Evolutionary conservation across 1,284 basidiomycete genomes (phyloP).

Genomic region (Cutaneotrichosporon cavernicola): DNA sequence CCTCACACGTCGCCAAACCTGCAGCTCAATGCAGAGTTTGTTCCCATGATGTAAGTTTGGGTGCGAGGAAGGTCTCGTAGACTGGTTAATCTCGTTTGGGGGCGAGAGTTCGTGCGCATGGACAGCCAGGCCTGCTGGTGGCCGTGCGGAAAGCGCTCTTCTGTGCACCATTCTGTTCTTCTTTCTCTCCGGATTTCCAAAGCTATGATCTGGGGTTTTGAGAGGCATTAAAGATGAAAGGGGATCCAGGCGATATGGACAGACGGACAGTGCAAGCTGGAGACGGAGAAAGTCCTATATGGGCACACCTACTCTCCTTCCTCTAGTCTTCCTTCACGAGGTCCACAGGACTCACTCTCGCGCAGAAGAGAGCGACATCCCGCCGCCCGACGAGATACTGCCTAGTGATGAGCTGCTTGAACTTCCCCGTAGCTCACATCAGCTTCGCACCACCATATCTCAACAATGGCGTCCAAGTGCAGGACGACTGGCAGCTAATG

Average conservation of each 20-base stretch:
- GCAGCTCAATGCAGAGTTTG: slow-evolving; percentile 42
- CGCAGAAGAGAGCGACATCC: neutral
- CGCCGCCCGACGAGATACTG: too few relatives aligned
- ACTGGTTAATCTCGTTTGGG: neutral
- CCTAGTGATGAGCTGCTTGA: neutral
- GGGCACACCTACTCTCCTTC: too few relatives aligned
- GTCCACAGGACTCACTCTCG: neutral
- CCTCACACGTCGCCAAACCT: slow-evolving; percentile 37
- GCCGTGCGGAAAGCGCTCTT: neutral
- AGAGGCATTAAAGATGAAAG: too few relatives aligned
- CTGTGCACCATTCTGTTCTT: neutral
- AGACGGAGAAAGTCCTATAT: too few relatives aligned
- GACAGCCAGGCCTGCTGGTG: neutral
- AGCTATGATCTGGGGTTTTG: too few relatives aligned
- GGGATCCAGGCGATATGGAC: too few relatives aligned
- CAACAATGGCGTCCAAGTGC: slow-evolving; percentile 35
- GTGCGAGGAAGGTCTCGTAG: neutral
- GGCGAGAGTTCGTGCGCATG: neutral
- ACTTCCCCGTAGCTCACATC: neutral
- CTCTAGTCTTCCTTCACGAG: neutral
- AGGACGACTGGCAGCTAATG: slow-evolving; percentile 34
- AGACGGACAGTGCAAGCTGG: too few relatives aligned
- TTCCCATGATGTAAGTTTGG: slow-evolving; percentile 47
- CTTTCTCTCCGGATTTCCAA: neutral
- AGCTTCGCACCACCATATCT: slow-evolving; percentile 45